Evolutionary conservation across 495 filamentous ascomycete species (phyloP).

Genomic region (Cudoniella acicularis): DNA sequence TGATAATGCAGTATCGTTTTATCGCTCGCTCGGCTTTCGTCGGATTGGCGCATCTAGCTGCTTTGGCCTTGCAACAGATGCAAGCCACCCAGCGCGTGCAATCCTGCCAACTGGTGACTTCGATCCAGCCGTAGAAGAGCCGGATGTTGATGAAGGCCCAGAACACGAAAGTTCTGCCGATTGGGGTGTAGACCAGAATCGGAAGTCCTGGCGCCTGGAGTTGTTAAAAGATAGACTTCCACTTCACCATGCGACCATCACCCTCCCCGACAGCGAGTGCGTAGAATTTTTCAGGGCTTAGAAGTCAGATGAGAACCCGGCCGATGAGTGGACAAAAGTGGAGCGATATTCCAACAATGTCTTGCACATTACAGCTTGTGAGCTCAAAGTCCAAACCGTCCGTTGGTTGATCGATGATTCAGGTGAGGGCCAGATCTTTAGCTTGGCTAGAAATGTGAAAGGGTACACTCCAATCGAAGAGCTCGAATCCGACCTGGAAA

Average conservation of each 20-base stretch:
- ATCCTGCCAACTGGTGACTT: conserved; percentile 5
- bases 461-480: conserved; percentile 10
- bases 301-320: background rate
- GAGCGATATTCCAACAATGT: conserved; percentile 3
- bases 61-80: conserved; percentile 13
- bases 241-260: conserved; percentile 8
- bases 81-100: conserved; percentile 6
- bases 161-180: background rate
- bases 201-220: background rate
- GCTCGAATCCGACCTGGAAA: conserved; percentile 9
- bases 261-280: conserved; percentile 9
- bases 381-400: conserved; percentile 1
- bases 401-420: conserved; percentile 5
- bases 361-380: conserved; percentile 6
- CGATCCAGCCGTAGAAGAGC: conserved; percentile 8
- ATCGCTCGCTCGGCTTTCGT: conserved; percentile 15
- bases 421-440: background rate
- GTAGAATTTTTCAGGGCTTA: conserved; percentile 1
- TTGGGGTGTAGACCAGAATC: background rate
- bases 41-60: conserved; percentile 13
- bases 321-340: background rate
- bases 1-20: conserved; percentile 7
- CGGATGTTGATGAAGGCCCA: background rate
- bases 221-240: background rate
- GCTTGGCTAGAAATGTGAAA: conserved; percentile 1